A percentile compares a stretch with the other conserved stretches of the same genome.
Evolutionary conservation across 2,329 filamentous ascomycete species (phyloP).

Genomic region (Alternaria arbusti): DNA sequence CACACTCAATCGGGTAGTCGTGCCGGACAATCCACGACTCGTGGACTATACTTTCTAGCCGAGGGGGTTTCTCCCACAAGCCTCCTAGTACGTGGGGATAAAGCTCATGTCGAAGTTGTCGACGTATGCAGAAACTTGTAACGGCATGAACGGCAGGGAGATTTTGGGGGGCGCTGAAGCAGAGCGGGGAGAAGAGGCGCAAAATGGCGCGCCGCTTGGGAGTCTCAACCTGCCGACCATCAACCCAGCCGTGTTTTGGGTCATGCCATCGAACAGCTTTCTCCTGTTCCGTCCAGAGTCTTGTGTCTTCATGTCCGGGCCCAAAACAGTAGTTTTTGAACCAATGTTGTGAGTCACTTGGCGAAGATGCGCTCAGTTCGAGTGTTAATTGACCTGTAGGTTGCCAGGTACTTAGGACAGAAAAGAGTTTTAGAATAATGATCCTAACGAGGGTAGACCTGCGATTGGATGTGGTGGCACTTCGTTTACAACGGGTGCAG

Average conservation of each 20-base stretch:
- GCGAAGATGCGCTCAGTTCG: conserved; percentile 28
- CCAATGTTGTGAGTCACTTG: conserved; percentile 29
- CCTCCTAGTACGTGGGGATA: conserved; percentile 19
- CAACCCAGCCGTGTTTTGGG: conserved; percentile 25
- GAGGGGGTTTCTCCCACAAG: conserved; percentile 27
- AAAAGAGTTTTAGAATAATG: conserved; percentile 7
- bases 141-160: conserved; percentile 25
- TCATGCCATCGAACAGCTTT: conserved; percentile 26
- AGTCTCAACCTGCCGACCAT: conserved; percentile 21
- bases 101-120: conserved; percentile 26
- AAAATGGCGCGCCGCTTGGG: conserved; percentile 6
- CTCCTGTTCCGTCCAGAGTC: conserved; percentile 23
- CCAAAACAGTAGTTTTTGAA: conserved; percentile 30
- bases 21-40: conserved; percentile 22
- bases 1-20: conserved; percentile 15
- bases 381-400: conserved; percentile 25
- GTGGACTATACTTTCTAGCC: conserved; percentile 28
- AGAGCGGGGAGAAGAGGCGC: not conserved
- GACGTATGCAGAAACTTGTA: conserved; percentile 26
- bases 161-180: conserved; percentile 14
- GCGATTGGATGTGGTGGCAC: no score
- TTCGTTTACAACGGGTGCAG: conserved; percentile 17
- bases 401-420: conserved; percentile 28
- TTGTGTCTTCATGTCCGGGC: conserved; percentile 26
- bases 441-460: no score